Conservation (phyloP, 306 rosid genomes). For the Pyrus communis region DNA sequence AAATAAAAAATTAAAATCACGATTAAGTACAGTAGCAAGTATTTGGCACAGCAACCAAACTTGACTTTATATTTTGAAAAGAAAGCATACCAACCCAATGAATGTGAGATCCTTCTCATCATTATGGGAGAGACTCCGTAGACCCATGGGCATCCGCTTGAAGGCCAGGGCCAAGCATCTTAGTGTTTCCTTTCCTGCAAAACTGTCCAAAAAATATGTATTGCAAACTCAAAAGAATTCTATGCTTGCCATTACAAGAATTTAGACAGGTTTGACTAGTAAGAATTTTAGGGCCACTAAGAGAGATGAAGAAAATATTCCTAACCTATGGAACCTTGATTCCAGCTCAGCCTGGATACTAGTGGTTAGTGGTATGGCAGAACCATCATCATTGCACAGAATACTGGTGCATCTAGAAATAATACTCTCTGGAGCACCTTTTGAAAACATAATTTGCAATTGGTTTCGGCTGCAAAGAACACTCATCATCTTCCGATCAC, state of each 20-base stretch:
- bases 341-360: constrained; percentile 66
- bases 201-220: constrained; percentile 51
- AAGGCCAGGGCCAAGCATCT: constrained; percentile 93
- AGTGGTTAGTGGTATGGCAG: constrained; percentile 62
- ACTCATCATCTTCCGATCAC: constrained; percentile 98
- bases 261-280: background rate
- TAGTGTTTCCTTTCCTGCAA: constrained; percentile 92
- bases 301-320: background rate
- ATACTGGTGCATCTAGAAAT: constrained; percentile 71
- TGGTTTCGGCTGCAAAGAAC: constrained; percentile 83
- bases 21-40: background rate
- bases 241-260: background rate
- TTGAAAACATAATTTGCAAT: constrained; percentile 65
- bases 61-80: constrained; percentile 29
- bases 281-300: background rate
- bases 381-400: constrained; percentile 73
- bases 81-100: constrained; percentile 99
- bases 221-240: background rate
- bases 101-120: constrained; percentile 93
- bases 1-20: background rate
- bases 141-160: constrained; percentile 72
- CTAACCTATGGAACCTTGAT: constrained; percentile 70
- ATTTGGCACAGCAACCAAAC: constrained; percentile 15
- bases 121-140: constrained; percentile 49
- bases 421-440: constrained; percentile 98